Percentiles rank a stretch among this genome's conserved stretches.
These are phyloP conservation scores for Torulaspora microellipsoides DNA, from an alignment of 805 yeast genomes.

Conservation along the genomic window DNA sequence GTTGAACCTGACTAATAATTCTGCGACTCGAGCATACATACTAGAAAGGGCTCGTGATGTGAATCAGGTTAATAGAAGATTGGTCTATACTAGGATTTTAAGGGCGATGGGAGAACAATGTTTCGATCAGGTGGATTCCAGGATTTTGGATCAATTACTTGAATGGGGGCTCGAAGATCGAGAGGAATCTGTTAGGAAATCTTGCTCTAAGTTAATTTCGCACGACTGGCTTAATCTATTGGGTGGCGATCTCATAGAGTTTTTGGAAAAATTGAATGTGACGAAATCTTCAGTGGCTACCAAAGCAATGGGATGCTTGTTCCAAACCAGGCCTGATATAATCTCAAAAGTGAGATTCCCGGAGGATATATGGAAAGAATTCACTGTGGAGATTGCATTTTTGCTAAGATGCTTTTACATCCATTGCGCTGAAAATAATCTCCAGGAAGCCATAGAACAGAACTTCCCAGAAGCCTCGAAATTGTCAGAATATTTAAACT, in stretches of 20 bases:
- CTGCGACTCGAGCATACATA: conserved; percentile 50
- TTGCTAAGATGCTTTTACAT: conserved; percentile 62
- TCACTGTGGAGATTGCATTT: conserved; percentile 73
- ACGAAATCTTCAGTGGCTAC: conserved; percentile 64
- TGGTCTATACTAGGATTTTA: conserved; percentile 63
- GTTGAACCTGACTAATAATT: conserved; percentile 57
- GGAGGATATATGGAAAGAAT: conserved; percentile 60
- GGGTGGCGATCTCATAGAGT: conserved; percentile 64
- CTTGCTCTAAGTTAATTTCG: conserved; percentile 68
- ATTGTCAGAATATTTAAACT: conserved; percentile 54
- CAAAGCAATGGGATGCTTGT: conserved; percentile 58
- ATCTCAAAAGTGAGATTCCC: conserved; percentile 55
- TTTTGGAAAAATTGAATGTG: conserved; percentile 69
- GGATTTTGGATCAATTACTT: conserved; percentile 60
- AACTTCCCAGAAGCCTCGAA: conserved; percentile 76
- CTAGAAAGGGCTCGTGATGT: conserved; percentile 81
- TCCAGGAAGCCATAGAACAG: conserved; percentile 54
- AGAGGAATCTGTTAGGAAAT: conserved; percentile 64
- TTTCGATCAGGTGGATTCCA: conserved; percentile 30
- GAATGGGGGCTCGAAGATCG: conserved; percentile 87
- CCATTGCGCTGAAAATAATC: conserved; percentile 53
- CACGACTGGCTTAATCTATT: conserved; percentile 66
- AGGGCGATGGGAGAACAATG: conserved; percentile 64
- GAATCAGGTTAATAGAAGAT: conserved; percentile 64
- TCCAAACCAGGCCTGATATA: conserved; percentile 59